Conservation (phyloP, 2,329 filamentous ascomycete genomes). For the Colletotrichum tamarilloi region DNA sequence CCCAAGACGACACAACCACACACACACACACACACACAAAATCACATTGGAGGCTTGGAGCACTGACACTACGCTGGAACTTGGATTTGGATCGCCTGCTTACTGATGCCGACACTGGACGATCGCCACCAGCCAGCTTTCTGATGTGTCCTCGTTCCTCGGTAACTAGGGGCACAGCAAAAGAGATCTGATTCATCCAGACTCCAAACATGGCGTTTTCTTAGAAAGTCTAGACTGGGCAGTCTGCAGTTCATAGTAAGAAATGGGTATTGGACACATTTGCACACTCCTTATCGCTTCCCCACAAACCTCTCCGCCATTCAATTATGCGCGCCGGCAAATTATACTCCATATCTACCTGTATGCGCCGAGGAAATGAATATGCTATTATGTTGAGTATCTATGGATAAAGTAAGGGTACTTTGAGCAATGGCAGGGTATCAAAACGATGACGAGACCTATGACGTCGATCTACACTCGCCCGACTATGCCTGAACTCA, state of each 20-base stretch:
- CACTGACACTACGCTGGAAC: constrained; percentile 6
- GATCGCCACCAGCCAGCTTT: neutral
- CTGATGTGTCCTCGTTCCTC: neutral
- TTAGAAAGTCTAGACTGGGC: no score
- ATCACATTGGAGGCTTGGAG: neutral
- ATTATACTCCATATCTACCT: no score
- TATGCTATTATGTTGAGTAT: neutral
- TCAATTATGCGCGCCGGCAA: neutral
- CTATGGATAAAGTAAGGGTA: neutral
- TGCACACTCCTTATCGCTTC: neutral
- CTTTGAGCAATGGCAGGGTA: neutral
- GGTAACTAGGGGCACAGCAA: neutral
- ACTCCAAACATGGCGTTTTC: neutral
- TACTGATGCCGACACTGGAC: constrained; percentile 2
- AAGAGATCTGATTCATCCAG: neutral
- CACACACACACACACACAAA: constrained; percentile 8
- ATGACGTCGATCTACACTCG: constrained; percentile 13
- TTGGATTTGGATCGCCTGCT: neutral
- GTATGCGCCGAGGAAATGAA: neutral
- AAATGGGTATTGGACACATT: neutral
- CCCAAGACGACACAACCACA: constrained; percentile 2
- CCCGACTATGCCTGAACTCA: constrained; percentile 16
- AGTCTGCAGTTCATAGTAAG: neutral
- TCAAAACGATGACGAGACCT: neutral
- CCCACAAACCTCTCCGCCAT: neutral